Conservation (phyloP, 2,329 filamentous ascomycete species). For the Penicillium sp. region DNA sequence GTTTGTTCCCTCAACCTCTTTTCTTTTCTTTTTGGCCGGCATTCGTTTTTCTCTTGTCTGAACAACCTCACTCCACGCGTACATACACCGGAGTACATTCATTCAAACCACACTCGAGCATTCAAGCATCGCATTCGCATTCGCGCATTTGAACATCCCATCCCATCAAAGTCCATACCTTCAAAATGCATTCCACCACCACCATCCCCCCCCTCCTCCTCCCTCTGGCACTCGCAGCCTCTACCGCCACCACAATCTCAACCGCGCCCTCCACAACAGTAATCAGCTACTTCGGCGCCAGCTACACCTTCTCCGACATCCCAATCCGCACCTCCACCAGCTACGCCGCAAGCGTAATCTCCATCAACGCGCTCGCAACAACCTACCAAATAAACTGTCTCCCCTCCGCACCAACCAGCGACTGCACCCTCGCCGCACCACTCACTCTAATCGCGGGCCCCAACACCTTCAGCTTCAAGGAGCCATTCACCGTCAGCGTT, state of each 20-base stretch:
- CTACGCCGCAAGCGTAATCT: conserved; percentile 1
- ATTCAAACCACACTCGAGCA: not conserved
- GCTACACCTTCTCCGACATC: not conserved
- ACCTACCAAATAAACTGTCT: conserved; percentile 8
- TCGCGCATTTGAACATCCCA: not conserved
- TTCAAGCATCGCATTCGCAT: not conserved
- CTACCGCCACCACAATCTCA: not conserved
- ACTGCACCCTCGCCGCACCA: not conserved
- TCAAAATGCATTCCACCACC: conserved; percentile 2
- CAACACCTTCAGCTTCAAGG: not conserved
- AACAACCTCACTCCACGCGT: not conserved
- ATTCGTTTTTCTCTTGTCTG: not conserved
- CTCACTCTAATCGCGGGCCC: not conserved
- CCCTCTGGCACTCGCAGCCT: not conserved
- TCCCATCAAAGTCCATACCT: not conserved
- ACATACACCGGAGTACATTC: too few species aligned
- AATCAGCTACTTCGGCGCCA: conserved; percentile 6
- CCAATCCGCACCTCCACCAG: not conserved
- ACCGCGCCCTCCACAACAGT: not conserved
- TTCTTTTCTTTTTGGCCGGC: not conserved
- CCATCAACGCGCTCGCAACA: not conserved
- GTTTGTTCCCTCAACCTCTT: not conserved
- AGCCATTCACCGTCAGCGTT: not conserved
- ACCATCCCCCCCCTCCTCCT: not conserved
- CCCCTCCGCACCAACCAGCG: not conserved